Base-by-base conservation (phyloP, 192 early-diverging fungal species). In the Coemansia sp. region DNA sequence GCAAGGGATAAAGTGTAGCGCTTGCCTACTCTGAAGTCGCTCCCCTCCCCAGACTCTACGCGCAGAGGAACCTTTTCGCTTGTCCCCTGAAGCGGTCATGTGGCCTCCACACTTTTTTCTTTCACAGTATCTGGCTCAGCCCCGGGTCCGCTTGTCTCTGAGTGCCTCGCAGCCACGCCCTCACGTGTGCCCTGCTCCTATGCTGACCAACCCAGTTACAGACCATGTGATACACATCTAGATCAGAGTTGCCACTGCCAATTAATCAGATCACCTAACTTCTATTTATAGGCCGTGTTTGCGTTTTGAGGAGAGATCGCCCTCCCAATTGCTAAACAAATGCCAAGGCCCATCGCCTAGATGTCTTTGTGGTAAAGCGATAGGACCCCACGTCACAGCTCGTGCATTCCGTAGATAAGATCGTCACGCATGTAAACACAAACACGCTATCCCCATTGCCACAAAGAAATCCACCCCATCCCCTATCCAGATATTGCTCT, bases 141-240 rank as follows among this genome's bases (percentile, higher is more conserved):
- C 31, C 48, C 48, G 48, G 48, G 48, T 52, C 48, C 23, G 11
- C 45, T 42, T 42, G 41, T 16, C 4, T n/a, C 39, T 4, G 12
- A 14, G 13, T 13, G 39, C 39, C 41, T n/a, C 16, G 9, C 20
- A 23, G 45, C 45, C 48, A 52, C 23, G 23, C 48, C 48, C 48
- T 52, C 48, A 26, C 48, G 25, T 26, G 48, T 14, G 16, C 6
- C n/a, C 16, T 38, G 37, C 37, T 8, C 20, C 7, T 18, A 20
- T 18, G 43, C 43, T 47, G 43, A 47, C 43, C 43, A 47, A 52
- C 23, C n/a, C 23, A n/a, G 48, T 52, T 52, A 52, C 48, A 52
- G 21, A 13, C 48, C 20, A 52, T 52, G 48, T 52, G 48, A 52
- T 25, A n/a, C 31, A 31, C 31, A 13, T 43, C 25, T 52, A 26